phyloP scores from a whole-genome alignment of 495 filamentous ascomycete species.

The Sporormia fimetaria region DNA sequence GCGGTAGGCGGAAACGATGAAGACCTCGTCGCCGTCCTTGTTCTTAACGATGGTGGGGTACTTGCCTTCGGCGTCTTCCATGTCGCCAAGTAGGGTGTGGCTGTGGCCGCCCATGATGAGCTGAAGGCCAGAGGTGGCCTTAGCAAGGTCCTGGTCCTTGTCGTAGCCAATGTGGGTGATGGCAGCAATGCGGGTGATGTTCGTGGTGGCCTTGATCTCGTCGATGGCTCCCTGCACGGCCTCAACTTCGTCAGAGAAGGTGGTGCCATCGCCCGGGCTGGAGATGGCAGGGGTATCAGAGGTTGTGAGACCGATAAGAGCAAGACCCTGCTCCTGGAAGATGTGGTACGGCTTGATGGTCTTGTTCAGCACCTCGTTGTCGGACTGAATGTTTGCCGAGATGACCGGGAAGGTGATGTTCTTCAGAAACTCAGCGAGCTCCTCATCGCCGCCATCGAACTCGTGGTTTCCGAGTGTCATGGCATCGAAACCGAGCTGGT shows the following conservation, averaged over 20 bases:
- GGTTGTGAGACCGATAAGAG: constrained; percentile 48
- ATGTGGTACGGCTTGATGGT: constrained; percentile 48
- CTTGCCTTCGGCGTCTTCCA: constrained; percentile 38
- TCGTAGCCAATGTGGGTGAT: constrained; percentile 52
- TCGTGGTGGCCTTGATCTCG: constrained; percentile 38
- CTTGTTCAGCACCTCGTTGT: constrained; percentile 39
- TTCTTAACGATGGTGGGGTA: constrained; percentile 49
- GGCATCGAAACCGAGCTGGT: constrained; percentile 46
- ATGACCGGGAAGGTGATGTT: constrained; percentile 50
- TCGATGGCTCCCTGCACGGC: constrained; percentile 45
- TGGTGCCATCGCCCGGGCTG: constrained; percentile 40
- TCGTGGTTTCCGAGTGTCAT: constrained; percentile 55
- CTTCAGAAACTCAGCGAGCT: constrained; percentile 40
- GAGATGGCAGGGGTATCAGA: constrained; percentile 42
- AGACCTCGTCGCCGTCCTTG: constrained; percentile 47
- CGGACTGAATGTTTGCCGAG: constrained; percentile 42
- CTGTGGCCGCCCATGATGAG: constrained; percentile 50
- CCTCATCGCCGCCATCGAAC: constrained; percentile 43
- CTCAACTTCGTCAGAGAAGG: constrained; percentile 31
- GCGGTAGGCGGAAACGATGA: constrained; percentile 47
- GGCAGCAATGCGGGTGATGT: constrained; percentile 42
- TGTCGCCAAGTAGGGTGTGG: constrained; percentile 46
- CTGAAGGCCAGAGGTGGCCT: constrained; percentile 39
- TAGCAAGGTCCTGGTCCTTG: constrained; percentile 43
- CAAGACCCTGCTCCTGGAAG: constrained; percentile 43